Evolutionary conservation across 140 eudicot genomes (phyloP), one percentile per base, ranked within the genome.

Genomic region (Erigeron philadelphicus): DNA sequence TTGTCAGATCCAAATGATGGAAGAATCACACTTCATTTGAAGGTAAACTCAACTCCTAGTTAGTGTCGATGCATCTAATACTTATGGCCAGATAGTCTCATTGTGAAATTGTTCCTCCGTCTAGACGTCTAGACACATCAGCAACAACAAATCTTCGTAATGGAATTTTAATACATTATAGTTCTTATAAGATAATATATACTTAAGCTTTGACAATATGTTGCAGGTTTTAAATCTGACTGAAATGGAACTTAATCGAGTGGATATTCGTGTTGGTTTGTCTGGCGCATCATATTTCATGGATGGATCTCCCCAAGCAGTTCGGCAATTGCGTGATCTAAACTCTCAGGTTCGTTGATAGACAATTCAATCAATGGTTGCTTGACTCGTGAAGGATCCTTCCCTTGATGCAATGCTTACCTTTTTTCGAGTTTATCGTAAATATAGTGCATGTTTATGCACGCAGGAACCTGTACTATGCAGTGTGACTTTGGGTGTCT

Each of bases 251-350:
- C 87, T 91, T 15, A 91, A 82, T 63, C 91, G 96, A 54, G 97
- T 91, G 72, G 97, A 91, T 80, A 82, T 91, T 61, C 81, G 97
- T 73, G 95, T 88, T 67, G 97, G 97, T 64, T 77, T 91, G 57
- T 84, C 96, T n/a, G 97, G 97, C 31, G 86, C 96, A 11, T 84
- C 86, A 66, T 87, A 86, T 80, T 91, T 88, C 80, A 91, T 91
- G 97, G 95, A 91, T 76, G 96, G 96, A 70, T 91, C 97, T 64
- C 96, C 91, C 21, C 97, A 91, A 84, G 97, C 96, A 66, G 97
- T 91, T 71, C 88, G 97, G 46, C 97, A 91, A 83, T 75, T 91
- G 78, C 96, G 90, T 54, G 79, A 82, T 67, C 88, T 91, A 59
- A 86, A 82, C 64, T 91, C 97, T 18, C 97, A 91, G 93, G 97